Evolutionary conservation across 768 basidiomycete genomes (phyloP), one percentile per base, ranked within the genome.

Genomic region (Amanita molliuscula): DNA sequence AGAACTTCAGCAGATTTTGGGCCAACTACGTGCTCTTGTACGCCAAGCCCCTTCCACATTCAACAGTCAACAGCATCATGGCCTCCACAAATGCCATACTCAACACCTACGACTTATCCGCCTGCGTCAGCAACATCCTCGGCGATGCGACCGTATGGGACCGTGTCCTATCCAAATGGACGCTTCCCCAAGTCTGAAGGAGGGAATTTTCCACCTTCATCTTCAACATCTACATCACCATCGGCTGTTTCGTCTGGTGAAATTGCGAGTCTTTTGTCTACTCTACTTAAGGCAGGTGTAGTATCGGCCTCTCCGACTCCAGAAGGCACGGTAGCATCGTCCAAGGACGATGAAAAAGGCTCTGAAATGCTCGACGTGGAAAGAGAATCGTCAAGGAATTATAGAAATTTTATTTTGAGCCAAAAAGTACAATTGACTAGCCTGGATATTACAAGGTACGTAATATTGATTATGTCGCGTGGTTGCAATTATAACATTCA

Each of bases 231-330:
- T 36, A 55, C 66, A 53, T 69, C 35, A 55, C 36, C 36, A 11
- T 37, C 67, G 28, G 59, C 68, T n/a, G 60, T 62, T 38, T 55
- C 67, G 40, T 49, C 66, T 29, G 64, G 58, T 36, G 73, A 74
- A 57, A 78, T 87, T 51, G 61, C 76, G 28, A 76, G 73, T 59
- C 68, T 89, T 31, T 74, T 82, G 52, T 79, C 78, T 37, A 79
- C 82, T 2, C 73, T 92, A 21, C 61, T 88, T 47, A 88, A 84
- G 64, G 84, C 88, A n/a, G 89, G 89, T 50, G 76, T 89, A 7
- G 78, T 89, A 20, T 72, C 80, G 21, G 67, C 73, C 35, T 73
- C 68, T 38, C 70, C 68, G 33, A 78, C 79, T 16, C 74, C 82
- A 5, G 60, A 66, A 23, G 75, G 76, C 31, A 72, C 76, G 20